Percentiles rank a stretch among this genome's conserved stretches.
These are phyloP conservation scores for Fallopia convolvulus DNA, from an alignment of 148 eudicot species.

Conservation along the genomic window DNA sequence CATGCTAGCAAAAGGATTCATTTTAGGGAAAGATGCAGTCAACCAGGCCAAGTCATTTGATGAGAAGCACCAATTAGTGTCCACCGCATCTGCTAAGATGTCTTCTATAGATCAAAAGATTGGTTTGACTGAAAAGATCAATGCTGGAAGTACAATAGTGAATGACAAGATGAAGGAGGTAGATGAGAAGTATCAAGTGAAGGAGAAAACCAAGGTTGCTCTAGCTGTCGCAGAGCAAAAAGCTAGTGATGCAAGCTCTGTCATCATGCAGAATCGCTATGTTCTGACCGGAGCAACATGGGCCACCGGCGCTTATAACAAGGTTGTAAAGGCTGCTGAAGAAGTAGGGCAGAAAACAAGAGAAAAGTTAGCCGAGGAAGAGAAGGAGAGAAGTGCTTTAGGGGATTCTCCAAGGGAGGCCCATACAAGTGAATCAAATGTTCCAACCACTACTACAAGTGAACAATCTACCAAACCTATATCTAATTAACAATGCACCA, in stretches of 20 bases:
- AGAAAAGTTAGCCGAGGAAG: conserved; percentile 49
- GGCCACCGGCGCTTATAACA: conserved; percentile 72
- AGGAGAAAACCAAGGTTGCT: conserved; percentile 73
- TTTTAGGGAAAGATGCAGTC: conserved; percentile 71
- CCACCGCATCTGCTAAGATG: conserved; percentile 72
- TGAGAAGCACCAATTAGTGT: conserved; percentile 59
- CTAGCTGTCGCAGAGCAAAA: conserved; percentile 71
- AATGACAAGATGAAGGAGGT: conserved; percentile 75
- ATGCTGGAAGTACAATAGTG: conserved; percentile 53
- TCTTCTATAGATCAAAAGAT: conserved; percentile 77
- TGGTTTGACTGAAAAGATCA: conserved; percentile 63
- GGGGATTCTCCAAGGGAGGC: neutral
- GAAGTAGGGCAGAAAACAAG: conserved; percentile 61
- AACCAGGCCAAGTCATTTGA: conserved; percentile 70
- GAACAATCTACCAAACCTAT: neutral
- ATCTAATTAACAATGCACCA: neutral
- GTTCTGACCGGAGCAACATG: conserved; percentile 72
- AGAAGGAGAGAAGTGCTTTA: conserved; percentile 1
- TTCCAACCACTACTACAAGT: neutral
- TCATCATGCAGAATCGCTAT: conserved; percentile 79
- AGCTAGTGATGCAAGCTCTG: conserved; percentile 66
- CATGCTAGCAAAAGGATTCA: conserved; percentile 86
- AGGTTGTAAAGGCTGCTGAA: conserved; percentile 62
- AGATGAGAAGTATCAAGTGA: conserved; percentile 74
- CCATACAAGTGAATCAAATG: neutral